Evolutionary conservation across 2,329 filamentous ascomycete genomes (phyloP).

Genomic region (Bipolaris oryzae): DNA sequence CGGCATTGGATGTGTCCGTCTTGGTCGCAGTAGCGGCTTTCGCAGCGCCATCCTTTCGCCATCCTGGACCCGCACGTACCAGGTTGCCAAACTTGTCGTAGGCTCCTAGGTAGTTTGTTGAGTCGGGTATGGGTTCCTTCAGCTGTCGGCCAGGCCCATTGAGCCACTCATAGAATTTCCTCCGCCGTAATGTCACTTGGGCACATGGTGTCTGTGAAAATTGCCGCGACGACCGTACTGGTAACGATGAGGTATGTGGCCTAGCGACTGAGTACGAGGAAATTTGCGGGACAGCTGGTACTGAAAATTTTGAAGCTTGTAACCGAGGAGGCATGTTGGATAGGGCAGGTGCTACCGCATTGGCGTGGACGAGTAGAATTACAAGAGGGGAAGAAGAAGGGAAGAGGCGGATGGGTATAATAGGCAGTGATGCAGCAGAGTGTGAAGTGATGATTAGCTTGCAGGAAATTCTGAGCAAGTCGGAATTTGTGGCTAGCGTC

Average conservation of each 20-base stretch:
- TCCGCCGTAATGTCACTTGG: conserved; percentile 57
- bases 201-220: conserved; percentile 48
- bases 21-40: conserved; percentile 22
- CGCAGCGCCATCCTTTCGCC: conserved; percentile 23
- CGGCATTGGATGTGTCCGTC: conserved; percentile 6
- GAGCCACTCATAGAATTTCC: conserved; percentile 65
- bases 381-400: conserved; percentile 8
- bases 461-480: conserved; percentile 15
- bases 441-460: conserved; percentile 9
- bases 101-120: conserved; percentile 62
- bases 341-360: conserved; percentile 38
- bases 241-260: conserved; percentile 32
- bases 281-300: conserved; percentile 23
- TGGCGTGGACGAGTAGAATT: conserved; percentile 16
- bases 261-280: conserved; percentile 27
- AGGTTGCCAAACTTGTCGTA: conserved; percentile 60
- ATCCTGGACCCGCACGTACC: conserved; percentile 45
- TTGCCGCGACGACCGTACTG: conserved; percentile 35
- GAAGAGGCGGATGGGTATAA: conserved; percentile 9
- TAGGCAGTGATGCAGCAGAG: conserved; percentile 13
- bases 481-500: conserved; percentile 6
- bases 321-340: conserved; percentile 45
- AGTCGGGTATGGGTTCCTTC: conserved; percentile 55
- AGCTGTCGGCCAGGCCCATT: conserved; percentile 59
- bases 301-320: conserved; percentile 36